Conservation (phyloP, 2,329 filamentous ascomycete genomes). For the Diplocarpon rosae region DNA sequence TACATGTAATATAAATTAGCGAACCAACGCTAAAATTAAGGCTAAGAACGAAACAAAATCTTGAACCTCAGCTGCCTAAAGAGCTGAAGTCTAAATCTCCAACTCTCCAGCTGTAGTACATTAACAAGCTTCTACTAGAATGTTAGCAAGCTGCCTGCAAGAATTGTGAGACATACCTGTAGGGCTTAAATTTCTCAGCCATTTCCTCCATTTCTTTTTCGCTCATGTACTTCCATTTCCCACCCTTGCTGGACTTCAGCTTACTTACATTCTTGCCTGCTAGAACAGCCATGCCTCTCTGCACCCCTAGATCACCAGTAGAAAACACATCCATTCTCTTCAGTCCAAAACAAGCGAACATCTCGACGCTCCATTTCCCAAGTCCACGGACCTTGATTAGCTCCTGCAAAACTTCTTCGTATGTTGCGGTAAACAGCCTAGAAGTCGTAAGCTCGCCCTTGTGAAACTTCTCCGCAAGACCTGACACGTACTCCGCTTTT, state of each 20-base stretch:
- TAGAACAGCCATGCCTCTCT: slow-evolving; percentile 85
- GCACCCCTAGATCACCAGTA: slow-evolving; percentile 83
- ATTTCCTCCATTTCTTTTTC: slow-evolving; percentile 86
- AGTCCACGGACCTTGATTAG: slow-evolving; percentile 79
- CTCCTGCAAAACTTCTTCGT: slow-evolving; percentile 75
- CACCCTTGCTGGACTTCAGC: slow-evolving; percentile 59
- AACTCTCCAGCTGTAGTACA: slow-evolving; percentile 98
- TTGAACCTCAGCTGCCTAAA: slow-evolving; percentile 31
- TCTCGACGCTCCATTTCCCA: slow-evolving; percentile 87
- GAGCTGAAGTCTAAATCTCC: slow-evolving; percentile 61
- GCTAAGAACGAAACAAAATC: no score
- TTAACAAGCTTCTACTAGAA: slow-evolving; percentile 62
- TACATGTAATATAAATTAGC: neutral
- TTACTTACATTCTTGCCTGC: slow-evolving; percentile 73
- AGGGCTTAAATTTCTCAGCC: slow-evolving; percentile 71
- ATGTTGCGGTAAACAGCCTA: slow-evolving; percentile 66
- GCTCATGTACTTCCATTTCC: slow-evolving; percentile 97
- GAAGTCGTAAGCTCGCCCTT: slow-evolving; percentile 62
- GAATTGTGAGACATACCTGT: slow-evolving; percentile 40
- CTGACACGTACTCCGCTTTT: slow-evolving; percentile 90
- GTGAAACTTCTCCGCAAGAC: slow-evolving; percentile 72
- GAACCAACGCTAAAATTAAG: no score
- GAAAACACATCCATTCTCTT: slow-evolving; percentile 93
- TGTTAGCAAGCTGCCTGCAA: slow-evolving; percentile 10
- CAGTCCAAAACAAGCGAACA: slow-evolving; percentile 95